A percentile compares a stretch with the other conserved stretches of the same genome.
Conservation (phyloP, 129 eudicot genomes). For the Scalesia atractyloides region DNA sequence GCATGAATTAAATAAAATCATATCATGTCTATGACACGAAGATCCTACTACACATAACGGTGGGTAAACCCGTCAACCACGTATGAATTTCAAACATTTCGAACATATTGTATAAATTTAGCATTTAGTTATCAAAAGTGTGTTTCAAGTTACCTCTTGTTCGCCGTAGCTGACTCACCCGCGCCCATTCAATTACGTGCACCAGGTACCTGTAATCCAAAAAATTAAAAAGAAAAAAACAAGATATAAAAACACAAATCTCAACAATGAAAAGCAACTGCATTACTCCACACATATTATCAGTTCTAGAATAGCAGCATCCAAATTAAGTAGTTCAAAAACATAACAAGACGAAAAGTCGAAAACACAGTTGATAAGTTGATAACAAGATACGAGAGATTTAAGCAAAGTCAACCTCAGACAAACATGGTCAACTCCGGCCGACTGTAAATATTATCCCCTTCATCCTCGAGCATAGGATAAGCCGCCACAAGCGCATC, state of each 20-base stretch:
- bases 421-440: conserved; percentile 87
- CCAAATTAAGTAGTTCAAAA: conserved; percentile 14
- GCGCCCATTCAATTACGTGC: background rate
- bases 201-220: conserved; percentile 20
- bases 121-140: background rate
- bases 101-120: background rate
- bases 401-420: conserved; percentile 27
- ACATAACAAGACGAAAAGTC: conserved; percentile 7
- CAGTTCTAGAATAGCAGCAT: conserved; percentile 17
- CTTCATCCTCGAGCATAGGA: conserved; percentile 86
- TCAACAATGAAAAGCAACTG: conserved; percentile 13
- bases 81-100: no score
- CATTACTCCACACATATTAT: conserved; percentile 13
- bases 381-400: background rate
- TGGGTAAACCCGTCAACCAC: no score
- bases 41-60: no score
- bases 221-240: background rate
- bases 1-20: background rate
- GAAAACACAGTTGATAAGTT: conserved; percentile 18
- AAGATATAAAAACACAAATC: conserved; percentile 6
- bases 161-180: conserved; percentile 6
- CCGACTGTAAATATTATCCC: conserved; percentile 62
- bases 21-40: background rate
- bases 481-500: conserved; percentile 93
- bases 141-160: conserved; percentile 26